These are phyloP conservation scores for Gastrolobium bilobum DNA, from an alignment of 306 rosid species.

Conservation along the genomic window DNA sequence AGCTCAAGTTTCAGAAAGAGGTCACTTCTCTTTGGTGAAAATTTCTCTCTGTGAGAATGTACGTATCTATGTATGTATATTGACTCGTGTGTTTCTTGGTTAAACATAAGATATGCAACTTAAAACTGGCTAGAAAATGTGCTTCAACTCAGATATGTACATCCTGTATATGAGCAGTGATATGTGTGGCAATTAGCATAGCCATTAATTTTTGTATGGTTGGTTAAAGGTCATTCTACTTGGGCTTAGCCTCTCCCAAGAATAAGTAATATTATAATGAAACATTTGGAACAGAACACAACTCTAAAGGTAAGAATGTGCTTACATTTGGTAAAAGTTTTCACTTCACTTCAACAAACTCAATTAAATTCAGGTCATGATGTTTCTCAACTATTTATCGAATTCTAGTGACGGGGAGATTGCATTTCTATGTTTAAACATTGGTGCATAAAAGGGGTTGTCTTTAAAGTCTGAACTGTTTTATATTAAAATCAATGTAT, in stretches of 20 bases:
- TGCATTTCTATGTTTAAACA: neutral
- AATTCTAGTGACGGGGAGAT: neutral
- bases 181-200: constrained; percentile 22
- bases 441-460: neutral
- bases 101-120: neutral
- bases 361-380: neutral
- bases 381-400: neutral
- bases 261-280: neutral
- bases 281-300: neutral
- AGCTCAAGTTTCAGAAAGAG: constrained; percentile 63
- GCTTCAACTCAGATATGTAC: constrained; percentile 24
- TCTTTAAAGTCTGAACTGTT: neutral
- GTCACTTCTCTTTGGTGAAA: constrained; percentile 71
- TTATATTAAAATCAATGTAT: neutral
- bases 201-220: constrained; percentile 5
- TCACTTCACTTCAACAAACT: neutral
- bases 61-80: constrained; percentile 6
- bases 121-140: constrained; percentile 21
- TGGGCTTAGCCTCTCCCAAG: neutral
- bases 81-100: neutral
- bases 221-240: neutral
- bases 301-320: neutral
- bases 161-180: constrained; percentile 19
- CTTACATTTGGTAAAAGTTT: neutral
- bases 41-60: neutral